Conservation (phyloP, 1,139 yeast species). For the Blastobotrys apis region DNA sequence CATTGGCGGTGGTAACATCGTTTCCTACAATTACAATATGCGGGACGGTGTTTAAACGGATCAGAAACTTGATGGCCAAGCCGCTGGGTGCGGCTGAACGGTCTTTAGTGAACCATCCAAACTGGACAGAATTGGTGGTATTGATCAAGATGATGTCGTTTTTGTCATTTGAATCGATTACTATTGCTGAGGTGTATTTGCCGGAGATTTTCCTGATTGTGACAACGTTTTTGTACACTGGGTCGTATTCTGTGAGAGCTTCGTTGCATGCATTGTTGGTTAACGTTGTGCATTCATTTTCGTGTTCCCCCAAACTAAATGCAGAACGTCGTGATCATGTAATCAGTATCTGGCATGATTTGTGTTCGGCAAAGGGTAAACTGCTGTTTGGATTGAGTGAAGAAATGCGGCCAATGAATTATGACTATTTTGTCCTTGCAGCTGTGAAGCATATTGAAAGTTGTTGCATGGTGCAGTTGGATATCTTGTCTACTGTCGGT, state of each 20-base stretch:
- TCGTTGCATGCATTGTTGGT: constrained; percentile 63
- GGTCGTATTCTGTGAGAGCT: constrained; percentile 62
- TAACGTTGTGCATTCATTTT: constrained; percentile 68
- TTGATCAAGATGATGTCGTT: constrained; percentile 63
- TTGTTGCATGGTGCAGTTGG: constrained; percentile 57
- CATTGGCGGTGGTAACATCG: constrained; percentile 54
- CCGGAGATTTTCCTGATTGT: constrained; percentile 71
- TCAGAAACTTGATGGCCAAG: constrained; percentile 47
- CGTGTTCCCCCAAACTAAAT: constrained; percentile 53
- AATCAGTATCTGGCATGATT: constrained; percentile 50
- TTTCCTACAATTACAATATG: constrained; percentile 72
- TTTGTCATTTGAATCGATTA: constrained; percentile 66
- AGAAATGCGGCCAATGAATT: constrained; percentile 45
- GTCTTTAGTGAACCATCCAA: constrained; percentile 49
- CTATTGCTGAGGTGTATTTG: constrained; percentile 60
- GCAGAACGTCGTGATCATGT: constrained; percentile 44
- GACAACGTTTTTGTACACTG: constrained; percentile 68
- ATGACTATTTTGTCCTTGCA: constrained; percentile 46
- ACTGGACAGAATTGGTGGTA: constrained; percentile 70
- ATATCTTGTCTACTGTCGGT: constrained; percentile 54
- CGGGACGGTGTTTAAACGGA: constrained; percentile 56
- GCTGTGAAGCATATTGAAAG: constrained; percentile 57
- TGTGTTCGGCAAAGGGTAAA: constrained; percentile 69
- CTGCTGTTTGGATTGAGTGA: constrained; percentile 77
- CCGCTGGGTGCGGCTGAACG: constrained; percentile 41